These are phyloP conservation scores for Xylaria sp. DNA, from an alignment of 2,329 filamentous ascomycete species.

Conservation along the genomic window DNA sequence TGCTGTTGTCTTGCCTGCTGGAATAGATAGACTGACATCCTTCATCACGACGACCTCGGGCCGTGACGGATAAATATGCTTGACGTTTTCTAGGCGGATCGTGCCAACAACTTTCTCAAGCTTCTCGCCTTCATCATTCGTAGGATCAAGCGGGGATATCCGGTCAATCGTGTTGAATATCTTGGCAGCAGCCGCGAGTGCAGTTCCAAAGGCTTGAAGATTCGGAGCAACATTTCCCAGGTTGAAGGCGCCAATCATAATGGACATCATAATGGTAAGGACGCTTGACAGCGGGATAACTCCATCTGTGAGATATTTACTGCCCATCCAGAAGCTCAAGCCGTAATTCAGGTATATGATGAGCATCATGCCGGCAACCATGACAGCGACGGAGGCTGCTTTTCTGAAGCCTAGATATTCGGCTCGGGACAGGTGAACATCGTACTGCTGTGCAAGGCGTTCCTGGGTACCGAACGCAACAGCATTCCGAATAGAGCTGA, in stretches of 20 bases:
- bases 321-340: conserved; percentile 87
- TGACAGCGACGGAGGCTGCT: conserved; percentile 71
- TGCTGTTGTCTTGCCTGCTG: conserved; percentile 89
- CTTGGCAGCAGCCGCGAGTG: conserved; percentile 82
- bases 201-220: conserved; percentile 81
- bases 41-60: conserved; percentile 90
- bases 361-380: conserved; percentile 83
- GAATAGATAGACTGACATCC: conserved; percentile 76
- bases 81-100: conserved; percentile 80
- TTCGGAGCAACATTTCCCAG: conserved; percentile 87
- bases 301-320: conserved; percentile 69
- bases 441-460: conserved; percentile 85
- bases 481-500: conserved; percentile 90
- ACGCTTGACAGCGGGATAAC: conserved; percentile 70
- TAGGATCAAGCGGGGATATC: conserved; percentile 79
- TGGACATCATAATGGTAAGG: conserved; percentile 83
- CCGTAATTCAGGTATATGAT: conserved; percentile 87
- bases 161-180: conserved; percentile 95
- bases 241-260: conserved; percentile 92
- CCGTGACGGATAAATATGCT: conserved; percentile 92
- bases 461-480: conserved; percentile 93
- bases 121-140: conserved; percentile 69
- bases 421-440: conserved; percentile 71
- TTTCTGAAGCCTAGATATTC: conserved; percentile 76
- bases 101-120: conserved; percentile 74